Percentiles rank a stretch among this genome's conserved stretches.
phyloP scores from a whole-genome alignment of 257 asterid genomes.

The Solanum acaule region DNA sequence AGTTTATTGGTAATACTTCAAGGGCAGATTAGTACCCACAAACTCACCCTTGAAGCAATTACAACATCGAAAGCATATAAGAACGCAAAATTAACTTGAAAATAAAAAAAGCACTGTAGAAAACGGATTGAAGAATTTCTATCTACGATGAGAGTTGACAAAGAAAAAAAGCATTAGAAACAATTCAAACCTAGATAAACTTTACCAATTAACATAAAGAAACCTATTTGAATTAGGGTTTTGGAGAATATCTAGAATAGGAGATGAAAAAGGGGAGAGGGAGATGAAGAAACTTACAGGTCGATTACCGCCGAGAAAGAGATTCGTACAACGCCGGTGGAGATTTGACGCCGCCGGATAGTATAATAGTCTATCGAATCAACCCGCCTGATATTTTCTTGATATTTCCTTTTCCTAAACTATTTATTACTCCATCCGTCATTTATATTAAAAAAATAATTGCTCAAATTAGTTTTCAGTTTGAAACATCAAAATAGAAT shows the following conservation, averaged over 20 bases:
- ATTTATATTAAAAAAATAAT: not conserved
- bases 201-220: not conserved
- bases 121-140: not conserved
- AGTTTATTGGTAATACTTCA: not conserved
- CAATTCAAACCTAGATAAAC: not conserved
- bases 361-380: not conserved
- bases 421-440: not conserved
- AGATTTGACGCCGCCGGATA: not conserved
- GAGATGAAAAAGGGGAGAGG: not conserved
- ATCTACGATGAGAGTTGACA: not conserved
- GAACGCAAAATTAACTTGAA: not conserved
- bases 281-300: not conserved
- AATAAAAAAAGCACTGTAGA: not conserved
- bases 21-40: not conserved
- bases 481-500: no score
- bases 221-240: not conserved
- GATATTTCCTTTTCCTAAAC: not conserved
- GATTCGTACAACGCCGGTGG: not conserved
- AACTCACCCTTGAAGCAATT: not conserved
- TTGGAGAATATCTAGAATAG: not conserved
- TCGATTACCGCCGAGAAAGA: not conserved
- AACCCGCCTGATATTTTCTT: not conserved
- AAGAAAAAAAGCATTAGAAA: not conserved
- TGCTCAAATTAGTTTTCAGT: not conserved
- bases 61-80: not conserved